Evolutionary conservation across 148 eudicot genomes (phyloP), one percentile per base, ranked within the genome.

Genomic region (Cornus kousa): DNA sequence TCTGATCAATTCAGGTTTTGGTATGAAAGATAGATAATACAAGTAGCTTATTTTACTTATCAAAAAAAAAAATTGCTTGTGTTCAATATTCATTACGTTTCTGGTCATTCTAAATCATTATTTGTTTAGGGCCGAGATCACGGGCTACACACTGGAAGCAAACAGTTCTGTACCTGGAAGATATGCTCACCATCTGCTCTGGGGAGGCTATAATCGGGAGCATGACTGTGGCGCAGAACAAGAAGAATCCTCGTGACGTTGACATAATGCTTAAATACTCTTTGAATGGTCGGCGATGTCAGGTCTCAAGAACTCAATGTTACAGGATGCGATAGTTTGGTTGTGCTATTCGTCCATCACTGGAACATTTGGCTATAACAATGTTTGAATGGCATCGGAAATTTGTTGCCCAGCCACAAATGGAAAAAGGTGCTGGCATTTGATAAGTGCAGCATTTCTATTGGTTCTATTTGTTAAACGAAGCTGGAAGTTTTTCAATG

Each of bases 131-230:
- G 17, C 99, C 99, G 64, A 94, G 84, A 78, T 97, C 99, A 20
- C 83, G 95, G 50, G 84, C 78, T 20, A 97, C 99, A 10, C 99
- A 97, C 72, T 97, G 98, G 99, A 97, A 94, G 85, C 99, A 97
- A 78, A 97, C 99, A 2, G 98, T 97, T 5, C 80, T 97, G 67
- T 97, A 97, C 87, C 87, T 97, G 22, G 99, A 97, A 82, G 99
- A 97, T 67, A 91, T 90, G 75, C 84, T 97, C 40, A 87, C 94
- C 0, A 82, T 97, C 76, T 94, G 98, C 77, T 85, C 92, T 89
- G 99, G 98, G 28, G 99, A 97, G 83, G 72, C 88, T 33, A 62
- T 97, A 46, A 70, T 65, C 0, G 99, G 99, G 74, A 90, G 75
- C 81, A 87, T 97, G 96, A 90, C 91, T 3, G 93, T 97, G 43